Conservation (phyloP, 192 early-diverging fungal genomes). For the Gorgonomyces haynaldii region DNA sequence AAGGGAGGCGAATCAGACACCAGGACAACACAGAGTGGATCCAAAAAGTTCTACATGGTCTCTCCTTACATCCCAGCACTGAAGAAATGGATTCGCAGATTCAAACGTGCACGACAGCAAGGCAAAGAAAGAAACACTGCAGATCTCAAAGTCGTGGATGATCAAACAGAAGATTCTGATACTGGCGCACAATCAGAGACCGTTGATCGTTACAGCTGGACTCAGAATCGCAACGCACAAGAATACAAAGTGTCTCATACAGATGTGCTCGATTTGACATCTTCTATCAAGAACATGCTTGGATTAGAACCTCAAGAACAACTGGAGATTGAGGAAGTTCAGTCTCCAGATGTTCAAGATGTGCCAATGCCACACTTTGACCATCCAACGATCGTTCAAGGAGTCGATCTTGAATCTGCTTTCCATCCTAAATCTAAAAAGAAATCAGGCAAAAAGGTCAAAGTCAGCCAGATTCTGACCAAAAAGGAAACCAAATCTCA, state of each 20-base stretch:
- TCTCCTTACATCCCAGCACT: conserved; percentile 27
- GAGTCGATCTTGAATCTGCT: no score
- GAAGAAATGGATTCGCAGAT: conserved; percentile 29
- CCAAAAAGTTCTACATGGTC: conserved; percentile 36
- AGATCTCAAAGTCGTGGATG: conserved; percentile 5
- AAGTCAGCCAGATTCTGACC: no score
- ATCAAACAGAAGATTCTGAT: background rate
- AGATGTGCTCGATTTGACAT: background rate
- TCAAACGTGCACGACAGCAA: conserved; percentile 19
- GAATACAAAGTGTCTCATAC: conserved; percentile 7
- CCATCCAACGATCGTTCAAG: no score
- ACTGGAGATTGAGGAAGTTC: no score
- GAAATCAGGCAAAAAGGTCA: no score
- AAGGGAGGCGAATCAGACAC: background rate
- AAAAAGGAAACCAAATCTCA: no score
- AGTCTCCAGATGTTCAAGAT: no score
- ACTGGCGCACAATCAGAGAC: no score
- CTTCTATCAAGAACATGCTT: conserved; percentile 1
- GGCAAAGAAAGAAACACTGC: conserved; percentile 13
- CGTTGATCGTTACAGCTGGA: background rate
- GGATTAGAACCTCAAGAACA: conserved; percentile 1
- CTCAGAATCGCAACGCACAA: background rate
- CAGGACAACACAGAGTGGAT: conserved; percentile 12
- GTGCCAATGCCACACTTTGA: no score
- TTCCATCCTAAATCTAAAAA: no score